phyloP scores from a whole-genome alignment of 176 grass and related monocot species.

The Eleusine coracana region DNA sequence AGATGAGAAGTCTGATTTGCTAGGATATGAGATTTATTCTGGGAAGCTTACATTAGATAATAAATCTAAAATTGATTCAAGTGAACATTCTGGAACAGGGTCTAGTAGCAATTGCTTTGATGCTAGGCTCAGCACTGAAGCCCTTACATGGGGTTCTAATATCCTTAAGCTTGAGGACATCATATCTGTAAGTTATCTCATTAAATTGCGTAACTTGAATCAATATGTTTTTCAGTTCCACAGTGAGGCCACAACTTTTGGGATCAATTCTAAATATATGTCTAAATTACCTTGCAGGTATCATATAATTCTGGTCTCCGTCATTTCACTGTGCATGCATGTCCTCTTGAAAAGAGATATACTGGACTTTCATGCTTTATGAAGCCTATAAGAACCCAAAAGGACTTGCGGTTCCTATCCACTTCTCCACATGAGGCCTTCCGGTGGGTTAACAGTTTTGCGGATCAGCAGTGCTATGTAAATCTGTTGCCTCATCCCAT shows the following conservation, averaged over 20 bases:
- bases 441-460: conserved; percentile 93
- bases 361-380: conserved; percentile 78
- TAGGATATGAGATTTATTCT: conserved; percentile 79
- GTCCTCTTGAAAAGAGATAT: conserved; percentile 72
- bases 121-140: conserved; percentile 92
- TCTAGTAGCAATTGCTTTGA: conserved; percentile 58
- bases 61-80: conserved; percentile 57
- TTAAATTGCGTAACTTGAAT: conserved; percentile 34
- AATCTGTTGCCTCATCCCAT: conserved; percentile 95
- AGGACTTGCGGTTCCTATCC: conserved; percentile 87
- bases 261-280: conserved; percentile 23
- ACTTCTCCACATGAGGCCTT: conserved; percentile 74
- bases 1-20: conserved; percentile 96
- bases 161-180: conserved; percentile 84
- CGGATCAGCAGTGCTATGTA: conserved; percentile 92
- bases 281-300: conserved; percentile 47
- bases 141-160: conserved; percentile 81
- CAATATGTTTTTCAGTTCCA: conserved; percentile 25
- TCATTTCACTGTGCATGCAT: conserved; percentile 92
- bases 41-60: conserved; percentile 91
- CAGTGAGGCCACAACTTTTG: conserved; percentile 16
- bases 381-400: conserved; percentile 78
- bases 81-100: conserved; percentile 61
- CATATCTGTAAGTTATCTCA: conserved; percentile 83
- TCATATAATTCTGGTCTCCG: conserved; percentile 73